These are phyloP conservation scores for Cymbopogon citratus DNA, from an alignment of 176 grass and related monocot genomes.

Conservation along the genomic window DNA sequence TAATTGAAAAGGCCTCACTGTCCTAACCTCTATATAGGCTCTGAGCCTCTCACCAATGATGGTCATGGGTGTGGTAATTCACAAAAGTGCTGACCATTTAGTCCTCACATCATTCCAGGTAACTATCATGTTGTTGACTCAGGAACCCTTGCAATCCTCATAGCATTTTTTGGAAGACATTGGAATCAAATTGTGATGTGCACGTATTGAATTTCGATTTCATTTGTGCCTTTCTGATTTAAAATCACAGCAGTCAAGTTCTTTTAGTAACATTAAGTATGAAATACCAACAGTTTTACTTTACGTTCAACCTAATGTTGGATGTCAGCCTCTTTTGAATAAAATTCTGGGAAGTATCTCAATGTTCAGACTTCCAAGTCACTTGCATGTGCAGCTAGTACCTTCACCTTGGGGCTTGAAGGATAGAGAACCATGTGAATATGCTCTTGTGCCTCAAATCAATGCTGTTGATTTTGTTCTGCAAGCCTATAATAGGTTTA, in stretches of 20 bases:
- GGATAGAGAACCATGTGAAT: background rate
- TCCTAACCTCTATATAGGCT: conserved; percentile 2
- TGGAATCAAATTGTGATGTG: background rate
- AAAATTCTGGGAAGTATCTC: background rate
- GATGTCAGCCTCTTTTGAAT: background rate
- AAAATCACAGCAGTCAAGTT: background rate
- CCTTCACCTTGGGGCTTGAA: background rate
- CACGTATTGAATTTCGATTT: background rate
- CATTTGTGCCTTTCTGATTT: background rate
- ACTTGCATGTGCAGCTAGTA: background rate
- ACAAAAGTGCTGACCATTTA: background rate
- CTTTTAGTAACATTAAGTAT: background rate
- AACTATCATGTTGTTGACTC: background rate
- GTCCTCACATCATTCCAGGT: conserved; percentile 12
- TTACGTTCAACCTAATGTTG: background rate
- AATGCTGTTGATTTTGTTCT: background rate
- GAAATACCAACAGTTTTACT: background rate
- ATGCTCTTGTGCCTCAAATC: background rate
- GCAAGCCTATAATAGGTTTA: background rate
- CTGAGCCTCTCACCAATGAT: background rate
- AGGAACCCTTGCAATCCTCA: background rate
- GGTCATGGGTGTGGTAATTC: background rate
- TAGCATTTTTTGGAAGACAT: background rate
- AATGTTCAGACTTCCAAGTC: background rate
- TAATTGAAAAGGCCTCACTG: background rate